phyloP scores from a whole-genome alignment of 2,329 filamentous ascomycete genomes.

The Cucurbitaria berberidis region DNA sequence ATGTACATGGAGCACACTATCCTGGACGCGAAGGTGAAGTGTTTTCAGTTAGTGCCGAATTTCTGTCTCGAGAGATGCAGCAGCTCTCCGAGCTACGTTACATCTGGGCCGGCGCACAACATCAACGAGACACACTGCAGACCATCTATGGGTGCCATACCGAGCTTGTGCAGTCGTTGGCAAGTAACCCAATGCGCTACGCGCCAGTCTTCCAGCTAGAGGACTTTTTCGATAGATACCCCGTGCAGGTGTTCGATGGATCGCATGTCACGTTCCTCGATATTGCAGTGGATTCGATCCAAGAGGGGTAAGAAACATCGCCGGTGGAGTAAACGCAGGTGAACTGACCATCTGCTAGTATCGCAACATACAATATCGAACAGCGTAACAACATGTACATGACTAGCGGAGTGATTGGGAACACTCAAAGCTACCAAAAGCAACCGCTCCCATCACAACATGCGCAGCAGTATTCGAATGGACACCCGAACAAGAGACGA shows the following conservation, averaged over 20 bases:
- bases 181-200: conserved; percentile 72
- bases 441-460: conserved; percentile 30
- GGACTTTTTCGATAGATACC: conserved; percentile 86
- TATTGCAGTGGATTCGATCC: conserved; percentile 65
- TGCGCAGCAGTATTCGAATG: conserved; percentile 37
- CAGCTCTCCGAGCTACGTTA: conserved; percentile 77
- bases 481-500: conserved; percentile 44
- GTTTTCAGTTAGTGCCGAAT: conserved; percentile 71
- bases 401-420: conserved; percentile 37
- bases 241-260: conserved; percentile 73
- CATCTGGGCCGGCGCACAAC: conserved; percentile 78
- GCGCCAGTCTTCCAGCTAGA: conserved; percentile 83
- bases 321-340: not conserved
- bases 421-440: conserved; percentile 33
- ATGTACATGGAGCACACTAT: conserved; percentile 86
- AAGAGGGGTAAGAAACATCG: conserved; percentile 57
- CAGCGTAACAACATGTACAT: conserved; percentile 48
- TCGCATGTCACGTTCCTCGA: conserved; percentile 76
- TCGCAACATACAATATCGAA: conserved; percentile 45
- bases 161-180: conserved; percentile 76
- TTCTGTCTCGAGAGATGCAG: conserved; percentile 78
- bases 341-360: conserved; percentile 27
- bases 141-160: conserved; percentile 78
- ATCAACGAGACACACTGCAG: conserved; percentile 80
- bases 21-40: conserved; percentile 65